Base-by-base conservation (phyloP, 140 eudicot species). In the Oenanthe javanica region DNA sequence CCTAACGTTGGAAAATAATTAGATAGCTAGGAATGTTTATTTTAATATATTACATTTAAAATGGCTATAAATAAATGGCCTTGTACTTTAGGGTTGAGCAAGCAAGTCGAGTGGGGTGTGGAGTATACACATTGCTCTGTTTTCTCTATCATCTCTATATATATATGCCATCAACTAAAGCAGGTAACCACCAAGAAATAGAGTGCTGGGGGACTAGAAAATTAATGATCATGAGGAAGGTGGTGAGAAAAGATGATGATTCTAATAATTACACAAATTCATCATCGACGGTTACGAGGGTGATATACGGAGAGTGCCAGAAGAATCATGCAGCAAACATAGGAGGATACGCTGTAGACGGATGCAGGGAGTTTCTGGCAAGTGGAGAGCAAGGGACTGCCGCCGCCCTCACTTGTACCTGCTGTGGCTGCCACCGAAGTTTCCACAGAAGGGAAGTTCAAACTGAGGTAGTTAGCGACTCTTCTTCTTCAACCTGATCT, bases 371-470 rank as follows among this genome's bases (percentile, higher is more conserved):
- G 36, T 87, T 84, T 85, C 80, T 87, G n/a, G 81, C 75, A 2
- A 79, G 75, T 66, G 81, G 77, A 3, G 85, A 54, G 14, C 91
- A 83, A 38, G 89, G 86, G 5, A 87, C 89, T 0, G 82, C 72
- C 46, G 91, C 83, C 6, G 84, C 88, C 9, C 92, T 91, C 51
- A 85, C 81, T 36, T 91, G 97, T 16, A 94, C 97, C 76, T 94
- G 94, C 51, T 91, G 97, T 25, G 91, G 97, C 72, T 91, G 97
- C 86, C 97, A 91, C 84, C 84, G 94, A 77, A 91, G 86, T 81
- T 91, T 91, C 83, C 97, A 91, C 79, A 76, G 92, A 79, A 82
- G 90, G 84, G 83, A 86, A 81, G 88, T 86, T 47, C 88, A 88
- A 55, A 79, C 87, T 18, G 91, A 88, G 88, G 87, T 86, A 49